Percentiles rank a stretch among this genome's conserved stretches.
phyloP scores from a whole-genome alignment of 257 asterid species.

The Solanum pimpinellifolium region DNA sequence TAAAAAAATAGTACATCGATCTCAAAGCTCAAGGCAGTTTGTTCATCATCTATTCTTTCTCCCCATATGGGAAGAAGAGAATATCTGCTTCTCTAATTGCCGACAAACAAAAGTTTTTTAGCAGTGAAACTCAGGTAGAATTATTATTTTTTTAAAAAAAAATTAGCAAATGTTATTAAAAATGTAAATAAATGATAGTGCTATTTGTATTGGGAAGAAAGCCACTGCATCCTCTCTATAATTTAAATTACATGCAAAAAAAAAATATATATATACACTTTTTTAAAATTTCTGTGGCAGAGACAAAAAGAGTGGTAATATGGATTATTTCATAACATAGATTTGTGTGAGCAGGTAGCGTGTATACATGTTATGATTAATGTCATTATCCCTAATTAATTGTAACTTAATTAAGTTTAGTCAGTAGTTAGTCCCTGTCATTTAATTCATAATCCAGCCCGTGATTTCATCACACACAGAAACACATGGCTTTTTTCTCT shows the following conservation, averaged over 20 bases:
- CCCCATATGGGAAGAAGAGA: not conserved
- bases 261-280: not conserved
- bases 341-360: not conserved
- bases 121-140: conserved; percentile 10
- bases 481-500: not conserved
- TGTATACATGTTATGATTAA: conserved; percentile 24
- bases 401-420: conserved; percentile 11
- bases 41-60: not conserved
- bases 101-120: not conserved
- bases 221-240: not conserved
- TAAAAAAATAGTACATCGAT: not conserved
- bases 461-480: conserved; percentile 16
- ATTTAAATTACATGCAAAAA: not conserved
- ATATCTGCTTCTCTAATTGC: not conserved
- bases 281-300: not conserved
- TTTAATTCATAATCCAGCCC: conserved; percentile 24
- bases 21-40: not conserved
- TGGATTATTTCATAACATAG: not conserved
- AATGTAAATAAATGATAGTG: not conserved
- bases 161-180: not conserved
- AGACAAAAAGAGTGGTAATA: not conserved
- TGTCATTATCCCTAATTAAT: conserved; percentile 26
- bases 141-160: not conserved
- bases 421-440: conserved; percentile 50
- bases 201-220: conserved; percentile 6